A percentile compares a stretch with the other conserved stretches of the same genome.
phyloP scores from a whole-genome alignment of 2,329 filamentous ascomycete genomes.

The Penicillium sp. region DNA sequence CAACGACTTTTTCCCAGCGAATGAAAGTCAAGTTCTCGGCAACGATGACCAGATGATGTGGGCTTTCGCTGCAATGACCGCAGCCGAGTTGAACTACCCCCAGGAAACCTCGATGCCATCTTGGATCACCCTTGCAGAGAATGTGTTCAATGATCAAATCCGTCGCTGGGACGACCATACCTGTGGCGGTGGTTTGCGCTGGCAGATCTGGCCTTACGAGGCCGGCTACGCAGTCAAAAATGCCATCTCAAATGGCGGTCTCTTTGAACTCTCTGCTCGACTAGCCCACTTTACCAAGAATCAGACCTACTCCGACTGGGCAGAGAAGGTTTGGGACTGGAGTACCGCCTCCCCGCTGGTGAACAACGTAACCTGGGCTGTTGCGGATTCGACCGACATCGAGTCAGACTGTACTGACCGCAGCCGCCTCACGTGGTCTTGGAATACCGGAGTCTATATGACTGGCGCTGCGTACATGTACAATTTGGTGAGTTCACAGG shows the following conservation, averaged over 20 bases:
- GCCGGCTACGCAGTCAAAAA: constrained; percentile 8
- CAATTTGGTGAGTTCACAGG: constrained; percentile 53
- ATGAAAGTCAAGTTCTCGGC: constrained; percentile 59
- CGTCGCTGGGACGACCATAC: constrained; percentile 12
- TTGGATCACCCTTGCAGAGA: constrained; percentile 13
- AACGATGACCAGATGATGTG: constrained; percentile 48
- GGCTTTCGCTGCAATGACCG: constrained; percentile 74
- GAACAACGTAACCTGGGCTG: constrained; percentile 1
- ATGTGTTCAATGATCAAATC: constrained; percentile 14
- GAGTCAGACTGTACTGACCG: constrained; percentile 54
- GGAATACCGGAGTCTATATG: constrained; percentile 57
- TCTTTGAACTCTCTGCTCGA: constrained; percentile 17
- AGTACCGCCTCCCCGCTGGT: constrained; percentile 8
- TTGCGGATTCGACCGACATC: constrained; percentile 31
- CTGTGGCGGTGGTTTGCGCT: constrained; percentile 17
- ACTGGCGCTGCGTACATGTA: constrained; percentile 66
- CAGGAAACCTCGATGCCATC: constrained; percentile 59
- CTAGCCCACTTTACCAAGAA: constrained; percentile 15
- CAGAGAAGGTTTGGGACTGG: constrained; percentile 19
- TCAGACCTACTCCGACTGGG: constrained; percentile 16
- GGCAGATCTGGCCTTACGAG: constrained; percentile 36
- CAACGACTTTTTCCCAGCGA: constrained; percentile 71
- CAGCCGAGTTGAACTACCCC: constrained; percentile 72
- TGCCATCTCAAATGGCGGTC: constrained; percentile 14
- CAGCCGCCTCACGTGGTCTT: constrained; percentile 56